Evolutionary conservation across 1,284 basidiomycete species (phyloP), one percentile per base, ranked within the genome.

Genomic region (Rhodotorula sp.): DNA sequence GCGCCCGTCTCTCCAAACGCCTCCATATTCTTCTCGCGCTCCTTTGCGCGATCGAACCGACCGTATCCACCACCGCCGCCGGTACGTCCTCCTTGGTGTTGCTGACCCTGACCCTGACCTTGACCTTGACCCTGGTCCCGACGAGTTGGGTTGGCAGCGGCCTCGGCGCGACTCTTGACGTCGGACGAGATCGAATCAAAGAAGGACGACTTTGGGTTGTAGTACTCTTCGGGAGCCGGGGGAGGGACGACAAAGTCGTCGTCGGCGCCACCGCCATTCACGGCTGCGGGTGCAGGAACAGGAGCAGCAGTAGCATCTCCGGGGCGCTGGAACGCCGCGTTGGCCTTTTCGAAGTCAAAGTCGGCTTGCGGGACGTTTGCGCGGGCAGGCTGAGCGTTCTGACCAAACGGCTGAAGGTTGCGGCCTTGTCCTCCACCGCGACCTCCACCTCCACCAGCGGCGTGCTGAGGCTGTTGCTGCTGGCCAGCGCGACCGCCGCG

Each of bases 181-280:
- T 79, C 79, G 26, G 70, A 71, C 28, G 78, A 79, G 67, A 80
- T 77, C 48, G 75, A 76, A 61, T 80, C 79, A 47, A 79, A 80
- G 73, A 80, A 80, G 7, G 73, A 76, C 31, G 69, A 70, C 12
- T 66, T 69, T 67, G 76, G 76, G 71, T 77, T 69, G 71, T 79
- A 80, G 59, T 69, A 76, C 3, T 70, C 60, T 28, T 71, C 70
- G 12, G 67, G 43, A 12, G 56, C 60, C 23, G 71, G 59, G 10
- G 74, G 72, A 7, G 72, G 67, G 28, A 77, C 68, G 5, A 72
- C 66, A 18, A 75, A 73, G 57, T 76, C 76, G 23, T 72, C 75
- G 48, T 62, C 48, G 61, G 64, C 65, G n/a, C 19, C 28, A 3
- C 26, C 54, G 45, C 28, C 64, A 54, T 31, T 49, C 18, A 54